These are phyloP conservation scores for Cercospora zeae-maydis DNA, from an alignment of 2,329 filamentous ascomycete genomes.

Conservation along the genomic window DNA sequence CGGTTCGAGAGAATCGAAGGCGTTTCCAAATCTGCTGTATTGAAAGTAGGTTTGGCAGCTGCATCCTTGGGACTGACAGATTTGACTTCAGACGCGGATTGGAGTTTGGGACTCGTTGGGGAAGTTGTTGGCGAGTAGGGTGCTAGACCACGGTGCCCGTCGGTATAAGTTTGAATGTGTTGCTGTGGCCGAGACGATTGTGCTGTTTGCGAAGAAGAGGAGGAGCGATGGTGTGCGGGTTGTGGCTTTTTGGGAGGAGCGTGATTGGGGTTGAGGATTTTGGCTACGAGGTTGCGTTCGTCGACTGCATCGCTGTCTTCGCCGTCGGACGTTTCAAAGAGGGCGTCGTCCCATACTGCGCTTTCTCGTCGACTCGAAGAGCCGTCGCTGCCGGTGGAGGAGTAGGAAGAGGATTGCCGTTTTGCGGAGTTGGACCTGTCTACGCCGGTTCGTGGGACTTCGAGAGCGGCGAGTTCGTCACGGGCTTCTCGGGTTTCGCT, in stretches of 20 bases:
- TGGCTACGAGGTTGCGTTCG: conserved; percentile 31
- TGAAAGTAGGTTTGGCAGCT: conserved; percentile 20
- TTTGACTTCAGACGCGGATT: conserved; percentile 16
- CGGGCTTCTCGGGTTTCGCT: conserved; percentile 50
- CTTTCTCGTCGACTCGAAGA: conserved; percentile 38
- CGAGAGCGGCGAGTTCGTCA: conserved; percentile 40
- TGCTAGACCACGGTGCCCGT: conserved; percentile 41
- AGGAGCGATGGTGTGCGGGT: conserved; percentile 20
- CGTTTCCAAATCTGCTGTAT: conserved; percentile 18
- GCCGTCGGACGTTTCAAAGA: conserved; percentile 46
- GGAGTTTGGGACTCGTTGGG: conserved; percentile 4
- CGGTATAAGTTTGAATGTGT: conserved; percentile 23
- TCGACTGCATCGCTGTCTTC: conserved; percentile 44
- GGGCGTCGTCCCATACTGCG: conserved; percentile 48
- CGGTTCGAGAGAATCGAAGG: conserved; percentile 21
- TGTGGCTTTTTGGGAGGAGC: conserved; percentile 25
- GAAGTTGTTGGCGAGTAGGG: conserved; percentile 18
- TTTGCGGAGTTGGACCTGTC: conserved; percentile 26
- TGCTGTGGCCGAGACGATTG: neutral
- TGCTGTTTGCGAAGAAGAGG: neutral
- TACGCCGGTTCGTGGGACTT: conserved; percentile 33
- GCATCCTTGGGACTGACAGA: conserved; percentile 10
- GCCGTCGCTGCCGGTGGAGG: conserved; percentile 15
- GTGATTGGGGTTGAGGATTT: conserved; percentile 31
- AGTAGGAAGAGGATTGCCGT: conserved; percentile 14